Percentiles rank a stretch among this genome's conserved stretches.
phyloP scores from a whole-genome alignment of 257 asterid genomes.

The Rhazya stricta region DNA sequence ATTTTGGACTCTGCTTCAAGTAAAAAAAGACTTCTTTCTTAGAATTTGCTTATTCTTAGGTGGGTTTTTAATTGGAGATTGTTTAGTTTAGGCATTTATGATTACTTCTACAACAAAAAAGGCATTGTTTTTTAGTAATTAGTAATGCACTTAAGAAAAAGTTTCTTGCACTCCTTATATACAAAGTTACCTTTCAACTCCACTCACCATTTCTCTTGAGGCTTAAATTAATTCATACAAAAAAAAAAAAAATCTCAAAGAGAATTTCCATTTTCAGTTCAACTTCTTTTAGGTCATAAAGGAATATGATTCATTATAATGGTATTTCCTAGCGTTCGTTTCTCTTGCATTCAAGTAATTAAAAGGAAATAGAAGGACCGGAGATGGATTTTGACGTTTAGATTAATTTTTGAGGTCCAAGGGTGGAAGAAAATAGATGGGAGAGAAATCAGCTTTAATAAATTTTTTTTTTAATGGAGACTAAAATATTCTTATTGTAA shows the following conservation, averaged over 20 bases:
- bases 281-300: background rate
- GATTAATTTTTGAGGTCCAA: too few species aligned
- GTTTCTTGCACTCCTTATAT: constrained; percentile 1
- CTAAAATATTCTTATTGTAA: too few species aligned
- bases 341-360: too few species aligned
- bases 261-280: background rate
- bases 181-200: background rate
- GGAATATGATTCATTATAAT: background rate
- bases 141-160: background rate
- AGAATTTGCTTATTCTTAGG: background rate
- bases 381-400: too few species aligned
- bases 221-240: background rate
- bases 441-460: too few species aligned
- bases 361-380: too few species aligned
- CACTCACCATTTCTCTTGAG: background rate
- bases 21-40: background rate
- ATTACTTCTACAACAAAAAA: background rate
- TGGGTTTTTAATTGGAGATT: background rate
- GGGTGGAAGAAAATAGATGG: too few species aligned
- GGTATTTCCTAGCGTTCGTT: too few species aligned
- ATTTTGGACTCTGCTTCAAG: constrained; percentile 3
- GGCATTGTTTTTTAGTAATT: background rate
- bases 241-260: background rate
- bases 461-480: too few species aligned
- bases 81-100: background rate